Percentiles rank a stretch among this genome's conserved stretches.
These are phyloP conservation scores for Boeremia exigua DNA, from an alignment of 2,329 filamentous ascomycete genomes.

Conservation along the genomic window DNA sequence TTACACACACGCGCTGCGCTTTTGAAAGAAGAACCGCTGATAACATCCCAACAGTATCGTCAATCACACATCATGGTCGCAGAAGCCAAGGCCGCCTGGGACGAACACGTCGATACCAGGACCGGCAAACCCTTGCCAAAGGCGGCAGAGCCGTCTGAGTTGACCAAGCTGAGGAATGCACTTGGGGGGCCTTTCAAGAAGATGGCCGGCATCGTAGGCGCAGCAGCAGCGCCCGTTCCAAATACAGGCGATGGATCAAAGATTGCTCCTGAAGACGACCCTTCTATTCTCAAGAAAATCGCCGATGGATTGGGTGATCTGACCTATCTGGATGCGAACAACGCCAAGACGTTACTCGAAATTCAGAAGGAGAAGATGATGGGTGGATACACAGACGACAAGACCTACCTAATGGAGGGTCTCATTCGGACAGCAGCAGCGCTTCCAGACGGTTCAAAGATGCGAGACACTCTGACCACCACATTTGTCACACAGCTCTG, in stretches of 20 bases:
- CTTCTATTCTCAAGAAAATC: slow-evolving; percentile 43
- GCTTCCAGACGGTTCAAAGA: slow-evolving; percentile 49
- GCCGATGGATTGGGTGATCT: slow-evolving; percentile 42
- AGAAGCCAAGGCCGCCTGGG: slow-evolving; percentile 35
- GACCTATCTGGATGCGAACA: slow-evolving; percentile 39
- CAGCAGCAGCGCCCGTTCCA: slow-evolving; percentile 39
- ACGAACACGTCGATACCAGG: slow-evolving; percentile 41
- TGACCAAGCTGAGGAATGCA: slow-evolving; percentile 39
- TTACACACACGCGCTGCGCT: neutral
- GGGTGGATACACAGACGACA: slow-evolving; percentile 66
- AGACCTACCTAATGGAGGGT: slow-evolving; percentile 66
- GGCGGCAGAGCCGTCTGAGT: slow-evolving; percentile 40
- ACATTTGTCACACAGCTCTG: slow-evolving; percentile 55
- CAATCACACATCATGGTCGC: slow-evolving; percentile 20
- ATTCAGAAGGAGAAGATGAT: slow-evolving; percentile 48
- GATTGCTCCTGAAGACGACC: slow-evolving; percentile 41
- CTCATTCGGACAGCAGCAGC: slow-evolving; percentile 58
- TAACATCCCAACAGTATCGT: neutral
- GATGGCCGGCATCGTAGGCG: slow-evolving; percentile 36
- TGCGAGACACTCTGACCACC: slow-evolving; percentile 51
- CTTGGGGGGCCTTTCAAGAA: slow-evolving; percentile 39
- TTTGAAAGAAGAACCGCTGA: neutral
- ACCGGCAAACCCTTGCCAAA: slow-evolving; percentile 37
- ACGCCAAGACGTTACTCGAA: slow-evolving; percentile 48
- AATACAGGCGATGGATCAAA: slow-evolving; percentile 55